Percentiles rank a stretch among this genome's conserved stretches.
Evolutionary conservation across 2,329 filamentous ascomycete genomes (phyloP).

Genomic region (Gnomoniopsis sp.): DNA sequence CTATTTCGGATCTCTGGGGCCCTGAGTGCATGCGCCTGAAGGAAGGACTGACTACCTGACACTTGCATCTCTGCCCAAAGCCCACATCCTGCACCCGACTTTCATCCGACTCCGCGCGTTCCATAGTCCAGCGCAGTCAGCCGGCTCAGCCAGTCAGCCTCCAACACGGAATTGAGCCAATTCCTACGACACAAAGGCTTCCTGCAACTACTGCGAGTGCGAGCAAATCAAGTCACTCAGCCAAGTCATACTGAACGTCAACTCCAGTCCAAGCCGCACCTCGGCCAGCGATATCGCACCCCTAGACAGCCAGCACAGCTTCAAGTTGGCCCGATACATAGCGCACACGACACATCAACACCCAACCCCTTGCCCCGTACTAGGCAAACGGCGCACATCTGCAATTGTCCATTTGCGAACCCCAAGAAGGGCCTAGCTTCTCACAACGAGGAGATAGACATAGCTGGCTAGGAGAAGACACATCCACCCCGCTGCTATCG

Average conservation of each 20-base stretch:
- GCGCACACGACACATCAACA: constrained; percentile 9
- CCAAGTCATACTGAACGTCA: background rate
- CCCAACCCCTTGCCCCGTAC: background rate
- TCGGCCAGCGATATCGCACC: background rate
- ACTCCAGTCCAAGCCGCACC: constrained; percentile 2
- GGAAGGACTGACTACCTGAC: background rate
- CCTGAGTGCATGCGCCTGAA: background rate
- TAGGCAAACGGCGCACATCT: background rate
- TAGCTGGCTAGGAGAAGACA: constrained; percentile 2
- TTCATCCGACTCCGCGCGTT: constrained; percentile 9
- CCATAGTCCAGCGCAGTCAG: background rate
- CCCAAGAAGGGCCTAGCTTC: constrained; percentile 1
- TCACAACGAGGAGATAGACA: background rate
- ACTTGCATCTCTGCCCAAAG: constrained; percentile 9
- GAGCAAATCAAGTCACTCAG: constrained; percentile 5
- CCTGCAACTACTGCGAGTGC: background rate
- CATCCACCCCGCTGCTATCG: background rate
- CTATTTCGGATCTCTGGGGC: background rate
- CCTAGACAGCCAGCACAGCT: background rate
- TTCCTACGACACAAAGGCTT: background rate
- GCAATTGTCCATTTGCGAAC: background rate
- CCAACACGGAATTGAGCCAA: background rate
- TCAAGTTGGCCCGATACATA: background rate
- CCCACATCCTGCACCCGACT: background rate
- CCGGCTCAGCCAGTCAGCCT: constrained; percentile 1